phyloP scores from a whole-genome alignment of 2,329 filamentous ascomycete species.

The Sarocladium brachiariae region DNA sequence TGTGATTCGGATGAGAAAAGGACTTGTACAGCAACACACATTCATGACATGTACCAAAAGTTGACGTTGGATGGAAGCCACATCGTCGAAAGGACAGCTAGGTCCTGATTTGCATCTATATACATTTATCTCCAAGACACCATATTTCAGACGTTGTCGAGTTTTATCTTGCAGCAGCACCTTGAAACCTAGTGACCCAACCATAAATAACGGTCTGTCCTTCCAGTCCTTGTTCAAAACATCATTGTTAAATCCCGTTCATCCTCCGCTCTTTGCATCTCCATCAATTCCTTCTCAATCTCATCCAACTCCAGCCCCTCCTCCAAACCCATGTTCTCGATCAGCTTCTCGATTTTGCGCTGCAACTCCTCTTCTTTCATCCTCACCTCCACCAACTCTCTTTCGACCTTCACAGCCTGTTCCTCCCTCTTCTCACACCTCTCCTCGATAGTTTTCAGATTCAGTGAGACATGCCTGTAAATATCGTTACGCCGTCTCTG shows the following conservation, averaged over 20 bases:
- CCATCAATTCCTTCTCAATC: not conserved
- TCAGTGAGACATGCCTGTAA: slow-evolving; percentile 19
- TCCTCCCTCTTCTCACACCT: slow-evolving; percentile 10
- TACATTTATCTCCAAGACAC: not conserved
- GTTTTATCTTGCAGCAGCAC: no score
- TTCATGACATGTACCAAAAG: slow-evolving; percentile 8
- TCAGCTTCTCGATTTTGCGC: slow-evolving; percentile 9
- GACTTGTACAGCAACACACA: slow-evolving; percentile 1
- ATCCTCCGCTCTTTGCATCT: slow-evolving; percentile 3
- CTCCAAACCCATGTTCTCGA: slow-evolving; percentile 2
- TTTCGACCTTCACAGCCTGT: not conserved
- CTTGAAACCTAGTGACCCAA: no score
- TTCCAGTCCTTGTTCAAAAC: slow-evolving; percentile 3
- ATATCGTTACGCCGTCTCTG: slow-evolving; percentile 15
- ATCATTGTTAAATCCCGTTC: not conserved
- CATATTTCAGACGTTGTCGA: not conserved
- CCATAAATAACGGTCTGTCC: no score
- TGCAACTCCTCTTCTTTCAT: slow-evolving; percentile 12
- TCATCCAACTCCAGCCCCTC: slow-evolving; percentile 3
- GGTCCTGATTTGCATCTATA: slow-evolving; percentile 1
- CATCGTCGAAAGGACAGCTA: slow-evolving; percentile 1
- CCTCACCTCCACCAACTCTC: slow-evolving; percentile 11
- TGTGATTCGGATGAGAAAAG: not conserved
- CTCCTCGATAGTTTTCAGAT: slow-evolving; percentile 18
- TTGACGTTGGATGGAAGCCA: no score